Base-by-base conservation (phyloP, 2,329 filamentous ascomycete genomes). In the Dendrostoma leiphaemia region DNA sequence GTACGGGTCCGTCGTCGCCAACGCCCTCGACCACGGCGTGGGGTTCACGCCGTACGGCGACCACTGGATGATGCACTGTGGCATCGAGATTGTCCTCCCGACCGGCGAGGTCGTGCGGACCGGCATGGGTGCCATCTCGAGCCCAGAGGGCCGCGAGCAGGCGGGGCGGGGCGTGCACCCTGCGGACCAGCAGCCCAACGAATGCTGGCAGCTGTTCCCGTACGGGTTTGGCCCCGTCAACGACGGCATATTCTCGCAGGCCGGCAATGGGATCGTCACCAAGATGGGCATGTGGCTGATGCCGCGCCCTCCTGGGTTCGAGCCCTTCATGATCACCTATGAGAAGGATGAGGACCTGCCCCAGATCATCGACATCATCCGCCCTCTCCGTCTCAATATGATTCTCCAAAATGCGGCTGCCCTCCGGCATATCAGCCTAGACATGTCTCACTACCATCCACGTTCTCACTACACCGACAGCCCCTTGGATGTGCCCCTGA, bases 211-310 rank as follows among this genome's bases (percentile, higher is more conserved):
- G 52, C 65, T 66, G 1, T 73, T 74, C 60, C 64, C 67, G 41
- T 69, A 73, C 53, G 67, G 67, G 1, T 75, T 73, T 54, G 71
- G 72, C 0, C 72, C 72, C 1, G 63, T 64, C 9, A 62, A 69
- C 23, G 69, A 74, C 57, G 75, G 76, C 2, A 70, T 82, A 13
- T 82, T 82, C 59, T 71, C 74, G 0, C 78, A 82, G 61, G 74
- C 71, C 17, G 79, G 76, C 54, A 69, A 80, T 12, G 79, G 78
- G 31, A 76, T 82, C 31, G 74, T 80, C 6, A 77, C 75, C 3
- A 81, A 82, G 63, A 77, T 83, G 71, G 80, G 79, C 0, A 71
- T 81, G 50, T 65, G 67, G 52, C 58, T 70, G 54, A 72, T 71
- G 67, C 71, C 71, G 6, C 40, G 47, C 13, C 65, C 68, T 2